Evolutionary conservation across 2,329 filamentous ascomycete species (phyloP).

Genomic region (Colletotrichum chlorophyti): DNA sequence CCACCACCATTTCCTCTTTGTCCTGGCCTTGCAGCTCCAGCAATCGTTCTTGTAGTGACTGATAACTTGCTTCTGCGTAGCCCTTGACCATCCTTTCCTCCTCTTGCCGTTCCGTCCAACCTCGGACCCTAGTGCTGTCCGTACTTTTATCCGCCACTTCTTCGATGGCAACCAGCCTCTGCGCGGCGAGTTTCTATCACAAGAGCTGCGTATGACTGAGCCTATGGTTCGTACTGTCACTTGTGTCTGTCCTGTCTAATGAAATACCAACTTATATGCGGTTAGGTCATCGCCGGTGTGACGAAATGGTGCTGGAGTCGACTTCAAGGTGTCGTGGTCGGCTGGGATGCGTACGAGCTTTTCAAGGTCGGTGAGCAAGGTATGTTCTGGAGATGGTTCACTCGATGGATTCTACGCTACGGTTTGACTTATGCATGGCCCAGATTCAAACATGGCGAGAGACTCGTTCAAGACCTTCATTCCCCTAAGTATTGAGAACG

Average conservation of each 20-base stretch:
- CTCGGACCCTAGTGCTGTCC: slow-evolving; percentile 88
- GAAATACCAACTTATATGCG: slow-evolving; percentile 22
- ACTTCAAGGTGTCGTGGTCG: slow-evolving; percentile 87
- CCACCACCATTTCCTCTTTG: slow-evolving; percentile 28
- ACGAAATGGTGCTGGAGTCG: slow-evolving; percentile 99
- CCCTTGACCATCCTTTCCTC: slow-evolving; percentile 88
- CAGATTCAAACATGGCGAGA: slow-evolving; percentile 89
- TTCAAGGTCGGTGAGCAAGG: slow-evolving; percentile 95
- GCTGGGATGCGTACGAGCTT: slow-evolving; percentile 96
- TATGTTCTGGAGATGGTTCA: slow-evolving; percentile 46
- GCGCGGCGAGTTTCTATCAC: slow-evolving; percentile 74
- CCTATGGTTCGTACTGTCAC: slow-evolving; percentile 75
- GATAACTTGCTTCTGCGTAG: slow-evolving; percentile 49
- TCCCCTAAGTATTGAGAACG: slow-evolving; percentile 88
- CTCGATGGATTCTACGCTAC: neutral
- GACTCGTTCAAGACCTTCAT: slow-evolving; percentile 98
- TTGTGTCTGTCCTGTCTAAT: slow-evolving; percentile 1
- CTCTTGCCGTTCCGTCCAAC: slow-evolving; percentile 93
- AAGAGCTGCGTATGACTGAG: slow-evolving; percentile 91
- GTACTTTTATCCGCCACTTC: slow-evolving; percentile 91
- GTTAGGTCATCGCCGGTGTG: slow-evolving; percentile 87
- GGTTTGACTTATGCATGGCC: slow-evolving; percentile 3
- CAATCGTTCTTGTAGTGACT: slow-evolving; percentile 5
- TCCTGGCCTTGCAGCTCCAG: slow-evolving; percentile 23
- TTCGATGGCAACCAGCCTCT: slow-evolving; percentile 75